Percentiles rank a stretch among this genome's conserved stretches.
These are phyloP conservation scores for Cordyceps farinosa DNA, from an alignment of 2,329 filamentous ascomycete genomes.

Conservation along the genomic window DNA sequence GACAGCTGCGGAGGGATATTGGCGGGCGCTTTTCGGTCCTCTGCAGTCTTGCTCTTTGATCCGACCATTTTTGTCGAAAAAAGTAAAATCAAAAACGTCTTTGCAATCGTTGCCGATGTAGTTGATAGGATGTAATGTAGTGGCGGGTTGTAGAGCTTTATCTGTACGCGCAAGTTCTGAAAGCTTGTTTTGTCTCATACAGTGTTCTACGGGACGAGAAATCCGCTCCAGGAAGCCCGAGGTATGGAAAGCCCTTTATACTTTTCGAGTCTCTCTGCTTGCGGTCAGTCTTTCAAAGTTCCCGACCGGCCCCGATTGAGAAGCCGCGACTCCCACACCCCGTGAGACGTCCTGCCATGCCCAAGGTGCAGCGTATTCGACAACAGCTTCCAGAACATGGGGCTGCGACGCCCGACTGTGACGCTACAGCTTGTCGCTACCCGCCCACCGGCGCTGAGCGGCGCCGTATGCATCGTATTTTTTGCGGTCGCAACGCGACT, in stretches of 20 bases:
- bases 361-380: not conserved
- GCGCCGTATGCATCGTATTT: constrained; percentile 18
- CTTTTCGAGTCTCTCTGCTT: not conserved
- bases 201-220: not conserved
- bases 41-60: constrained; percentile 25
- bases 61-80: not conserved
- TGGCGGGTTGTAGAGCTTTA: too few species aligned
- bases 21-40: constrained; percentile 29
- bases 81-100: not conserved
- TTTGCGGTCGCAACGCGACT: not conserved
- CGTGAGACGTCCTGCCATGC: not conserved
- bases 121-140: not conserved
- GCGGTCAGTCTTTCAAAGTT: too few species aligned
- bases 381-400: not conserved
- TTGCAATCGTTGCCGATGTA: not conserved
- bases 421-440: not conserved
- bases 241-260: not conserved
- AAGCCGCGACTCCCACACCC: not conserved
- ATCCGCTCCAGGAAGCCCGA: not conserved
- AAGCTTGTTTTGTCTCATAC: too few species aligned
- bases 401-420: not conserved
- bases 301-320: not conserved
- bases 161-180: not conserved
- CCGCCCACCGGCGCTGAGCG: not conserved
- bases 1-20: constrained; percentile 39